Percentiles rank a stretch among this genome's conserved stretches.
phyloP scores from a whole-genome alignment of 2,329 filamentous ascomycete species.

The Colletotrichum spinosum region DNA sequence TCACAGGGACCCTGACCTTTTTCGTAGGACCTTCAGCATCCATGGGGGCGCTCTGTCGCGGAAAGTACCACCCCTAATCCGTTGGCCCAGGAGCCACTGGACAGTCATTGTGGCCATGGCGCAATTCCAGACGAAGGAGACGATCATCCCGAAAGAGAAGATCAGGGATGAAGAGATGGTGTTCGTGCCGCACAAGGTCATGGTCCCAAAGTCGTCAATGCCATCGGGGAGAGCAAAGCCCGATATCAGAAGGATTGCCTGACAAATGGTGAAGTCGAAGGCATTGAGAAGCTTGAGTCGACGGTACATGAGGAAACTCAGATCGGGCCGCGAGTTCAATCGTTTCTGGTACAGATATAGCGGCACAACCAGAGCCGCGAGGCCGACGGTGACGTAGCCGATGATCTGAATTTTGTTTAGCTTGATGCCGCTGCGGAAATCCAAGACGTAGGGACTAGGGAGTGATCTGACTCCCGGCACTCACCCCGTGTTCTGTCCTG shows the following conservation, averaged over 20 bases:
- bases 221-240: constrained; percentile 33
- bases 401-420: constrained; percentile 5
- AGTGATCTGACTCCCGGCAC: background rate
- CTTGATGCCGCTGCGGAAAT: background rate
- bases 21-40: constrained; percentile 31
- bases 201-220: constrained; percentile 31
- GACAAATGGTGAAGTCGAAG: constrained; percentile 27
- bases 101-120: constrained; percentile 35
- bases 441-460: too few species aligned
- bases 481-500: constrained; percentile 28
- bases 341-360: constrained; percentile 29
- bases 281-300: constrained; percentile 28
- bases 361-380: constrained; percentile 16
- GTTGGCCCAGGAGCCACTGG: constrained; percentile 29
- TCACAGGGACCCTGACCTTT: background rate
- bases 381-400: constrained; percentile 19
- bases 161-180: constrained; percentile 18
- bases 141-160: constrained; percentile 33
- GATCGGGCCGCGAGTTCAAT: constrained; percentile 17
- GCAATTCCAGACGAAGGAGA: constrained; percentile 33
- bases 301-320: constrained; percentile 31
- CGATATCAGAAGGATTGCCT: constrained; percentile 31
- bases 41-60: constrained; percentile 27
- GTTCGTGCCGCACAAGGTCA: constrained; percentile 29
- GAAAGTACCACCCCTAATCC: constrained; percentile 15